Conservation (phyloP, 2,329 filamentous ascomycete species). For the Arthroderma uncinatum region DNA sequence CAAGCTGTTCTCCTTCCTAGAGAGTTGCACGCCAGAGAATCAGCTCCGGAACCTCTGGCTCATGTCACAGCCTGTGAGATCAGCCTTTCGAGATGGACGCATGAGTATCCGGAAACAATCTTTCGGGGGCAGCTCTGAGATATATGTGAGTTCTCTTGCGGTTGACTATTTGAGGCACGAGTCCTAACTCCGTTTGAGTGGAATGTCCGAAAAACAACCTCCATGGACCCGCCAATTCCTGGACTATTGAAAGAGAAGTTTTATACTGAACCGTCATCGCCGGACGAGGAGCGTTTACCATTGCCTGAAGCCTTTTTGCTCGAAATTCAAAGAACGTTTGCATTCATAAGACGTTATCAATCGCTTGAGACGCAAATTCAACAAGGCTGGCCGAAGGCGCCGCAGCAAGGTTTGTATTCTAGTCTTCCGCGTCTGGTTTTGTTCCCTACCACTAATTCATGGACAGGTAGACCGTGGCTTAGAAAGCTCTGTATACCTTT, state of each 20-base stretch:
- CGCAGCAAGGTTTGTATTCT: too few relatives aligned
- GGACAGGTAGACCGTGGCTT: too few relatives aligned
- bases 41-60: constrained; percentile 13
- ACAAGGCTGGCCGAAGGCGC: constrained; percentile 4
- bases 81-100: constrained; percentile 1
- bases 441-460: too few relatives aligned
- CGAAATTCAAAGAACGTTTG: constrained; percentile 8
- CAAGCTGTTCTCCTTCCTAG: constrained; percentile 5
- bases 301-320: constrained; percentile 12
- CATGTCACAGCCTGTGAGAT: background rate
- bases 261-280: constrained; percentile 7
- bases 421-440: too few relatives aligned
- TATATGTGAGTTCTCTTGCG: too few relatives aligned
- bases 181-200: background rate
- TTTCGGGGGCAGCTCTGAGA: too few relatives aligned
- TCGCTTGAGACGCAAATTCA: constrained; percentile 5
- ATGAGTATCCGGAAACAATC: background rate
- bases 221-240: background rate
- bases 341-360: constrained; percentile 4
- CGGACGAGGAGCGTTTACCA: constrained; percentile 8
- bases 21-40: background rate
- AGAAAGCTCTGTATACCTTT: too few relatives aligned
- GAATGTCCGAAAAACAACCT: background rate
- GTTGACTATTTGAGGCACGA: too few relatives aligned
- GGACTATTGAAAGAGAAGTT: constrained; percentile 2